Conservation (phyloP, 345 rosid species). For the Hypericum androsaemum region DNA sequence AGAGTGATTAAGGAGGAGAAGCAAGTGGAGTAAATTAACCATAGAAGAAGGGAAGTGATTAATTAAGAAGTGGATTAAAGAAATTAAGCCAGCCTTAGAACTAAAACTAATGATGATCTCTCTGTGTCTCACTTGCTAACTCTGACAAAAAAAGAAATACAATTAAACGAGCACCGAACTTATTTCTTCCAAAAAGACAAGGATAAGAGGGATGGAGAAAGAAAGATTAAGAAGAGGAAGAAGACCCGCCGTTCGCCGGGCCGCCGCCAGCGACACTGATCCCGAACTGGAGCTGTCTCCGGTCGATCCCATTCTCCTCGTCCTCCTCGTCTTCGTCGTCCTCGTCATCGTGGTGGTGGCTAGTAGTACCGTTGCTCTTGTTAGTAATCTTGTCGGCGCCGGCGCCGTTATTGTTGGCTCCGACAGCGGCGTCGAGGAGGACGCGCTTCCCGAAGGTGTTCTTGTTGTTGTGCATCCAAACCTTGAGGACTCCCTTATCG, state of each 20-base stretch:
- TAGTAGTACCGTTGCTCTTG: too few species aligned
- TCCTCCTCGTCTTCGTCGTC: not conserved
- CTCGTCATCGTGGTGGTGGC: constrained; percentile 1
- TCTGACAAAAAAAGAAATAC: too few species aligned
- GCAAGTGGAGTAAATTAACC: too few species aligned
- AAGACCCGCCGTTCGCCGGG: constrained; percentile 34
- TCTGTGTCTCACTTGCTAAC: too few species aligned
- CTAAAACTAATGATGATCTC: too few species aligned
- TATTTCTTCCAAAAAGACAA: too few species aligned
- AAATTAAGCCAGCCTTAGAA: too few species aligned
- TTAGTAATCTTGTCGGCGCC: not conserved
- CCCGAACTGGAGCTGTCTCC: constrained; percentile 17
- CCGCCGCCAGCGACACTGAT: constrained; percentile 21
- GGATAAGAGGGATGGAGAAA: not conserved
- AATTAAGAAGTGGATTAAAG: too few species aligned
- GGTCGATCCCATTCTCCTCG: constrained; percentile 12
- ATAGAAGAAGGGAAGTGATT: too few species aligned
- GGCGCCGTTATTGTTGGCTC: not conserved
- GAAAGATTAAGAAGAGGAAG: constrained; percentile 36
- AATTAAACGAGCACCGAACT: too few species aligned
- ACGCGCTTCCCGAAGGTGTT: constrained; percentile 35
- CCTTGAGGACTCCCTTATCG: constrained; percentile 62
- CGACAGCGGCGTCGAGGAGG: constrained; percentile 7
- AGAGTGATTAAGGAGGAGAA: too few species aligned
- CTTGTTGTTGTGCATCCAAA: constrained; percentile 98